Conservation (phyloP, 352 stramenopile species). For the Pythium periplocum region DNA sequence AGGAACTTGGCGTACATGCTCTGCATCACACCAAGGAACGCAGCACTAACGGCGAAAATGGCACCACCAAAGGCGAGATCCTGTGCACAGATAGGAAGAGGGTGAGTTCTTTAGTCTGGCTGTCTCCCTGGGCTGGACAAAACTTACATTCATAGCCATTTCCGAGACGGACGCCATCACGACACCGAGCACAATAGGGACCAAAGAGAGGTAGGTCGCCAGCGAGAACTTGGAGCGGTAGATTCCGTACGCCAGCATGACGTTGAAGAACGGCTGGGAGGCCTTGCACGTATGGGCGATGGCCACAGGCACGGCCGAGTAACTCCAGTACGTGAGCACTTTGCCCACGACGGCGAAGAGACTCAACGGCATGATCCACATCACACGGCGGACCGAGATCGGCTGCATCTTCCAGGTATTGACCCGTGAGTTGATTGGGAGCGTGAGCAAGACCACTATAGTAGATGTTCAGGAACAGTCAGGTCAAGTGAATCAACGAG, state of each 20-base stretch:
- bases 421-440: slow-evolving; percentile 34
- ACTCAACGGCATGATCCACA: slow-evolving; percentile 78
- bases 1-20: slow-evolving; percentile 89
- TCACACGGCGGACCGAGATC: slow-evolving; percentile 38
- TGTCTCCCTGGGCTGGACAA: too few relatives aligned
- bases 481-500: neutral
- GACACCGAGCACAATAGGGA: slow-evolving; percentile 80
- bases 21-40: slow-evolving; percentile 70
- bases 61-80: slow-evolving; percentile 60
- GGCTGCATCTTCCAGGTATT: slow-evolving; percentile 61
- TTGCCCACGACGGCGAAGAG: slow-evolving; percentile 78
- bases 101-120: neutral
- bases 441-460: slow-evolving; percentile 68
- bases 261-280: slow-evolving; percentile 85
- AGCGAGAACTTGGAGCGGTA: slow-evolving; percentile 73
- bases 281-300: slow-evolving; percentile 86
- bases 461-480: neutral
- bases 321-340: slow-evolving; percentile 86
- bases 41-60: slow-evolving; percentile 68
- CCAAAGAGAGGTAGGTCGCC: slow-evolving; percentile 69
- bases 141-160: slow-evolving; percentile 78
- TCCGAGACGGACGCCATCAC: slow-evolving; percentile 81
- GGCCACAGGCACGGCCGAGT: slow-evolving; percentile 76
- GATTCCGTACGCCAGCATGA: slow-evolving; percentile 65
- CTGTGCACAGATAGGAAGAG: slow-evolving; percentile 15